Conservation (phyloP, 768 basidiomycete species). For the Trametopsis cervina region DNA sequence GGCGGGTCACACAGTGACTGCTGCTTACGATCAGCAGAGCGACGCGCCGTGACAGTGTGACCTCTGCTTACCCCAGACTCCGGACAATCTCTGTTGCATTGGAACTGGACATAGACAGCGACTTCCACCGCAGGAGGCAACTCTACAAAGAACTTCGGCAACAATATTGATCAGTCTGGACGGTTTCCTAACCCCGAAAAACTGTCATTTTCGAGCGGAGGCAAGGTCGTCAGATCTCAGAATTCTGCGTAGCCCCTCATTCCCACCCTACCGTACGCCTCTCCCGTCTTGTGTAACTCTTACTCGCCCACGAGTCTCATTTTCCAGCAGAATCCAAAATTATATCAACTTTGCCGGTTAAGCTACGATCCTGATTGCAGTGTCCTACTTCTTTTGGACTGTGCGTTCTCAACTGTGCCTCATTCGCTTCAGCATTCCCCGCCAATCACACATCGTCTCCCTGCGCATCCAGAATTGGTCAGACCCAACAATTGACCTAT, state of each 20-base stretch:
- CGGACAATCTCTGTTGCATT: no score
- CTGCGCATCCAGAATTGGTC: slow-evolving; percentile 1
- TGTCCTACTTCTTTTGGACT: slow-evolving; percentile 15
- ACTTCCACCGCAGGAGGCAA: background rate
- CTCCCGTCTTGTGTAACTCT: background rate
- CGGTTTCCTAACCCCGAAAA: background rate
- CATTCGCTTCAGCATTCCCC: slow-evolving; percentile 1
- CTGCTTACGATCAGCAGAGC: no score
- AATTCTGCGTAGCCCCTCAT: background rate
- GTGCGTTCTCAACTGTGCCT: slow-evolving; percentile 12
- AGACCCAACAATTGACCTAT: slow-evolving; percentile 7
- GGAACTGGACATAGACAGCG: no score
- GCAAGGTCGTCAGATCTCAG: background rate
- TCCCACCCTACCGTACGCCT: background rate
- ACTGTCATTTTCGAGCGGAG: background rate
- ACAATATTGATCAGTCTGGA: no score
- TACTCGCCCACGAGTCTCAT: slow-evolving; percentile 2
- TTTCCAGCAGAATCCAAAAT: background rate
- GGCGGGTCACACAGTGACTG: no score
- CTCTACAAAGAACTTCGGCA: no score
- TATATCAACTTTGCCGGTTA: slow-evolving; percentile 1
- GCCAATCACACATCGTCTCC: slow-evolving; percentile 4
- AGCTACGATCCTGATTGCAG: slow-evolving; percentile 13
- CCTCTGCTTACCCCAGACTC: background rate
- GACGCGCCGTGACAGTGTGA: background rate